Conservation (phyloP, 2,329 filamentous ascomycete species). For the Fusarium tricinctum region DNA sequence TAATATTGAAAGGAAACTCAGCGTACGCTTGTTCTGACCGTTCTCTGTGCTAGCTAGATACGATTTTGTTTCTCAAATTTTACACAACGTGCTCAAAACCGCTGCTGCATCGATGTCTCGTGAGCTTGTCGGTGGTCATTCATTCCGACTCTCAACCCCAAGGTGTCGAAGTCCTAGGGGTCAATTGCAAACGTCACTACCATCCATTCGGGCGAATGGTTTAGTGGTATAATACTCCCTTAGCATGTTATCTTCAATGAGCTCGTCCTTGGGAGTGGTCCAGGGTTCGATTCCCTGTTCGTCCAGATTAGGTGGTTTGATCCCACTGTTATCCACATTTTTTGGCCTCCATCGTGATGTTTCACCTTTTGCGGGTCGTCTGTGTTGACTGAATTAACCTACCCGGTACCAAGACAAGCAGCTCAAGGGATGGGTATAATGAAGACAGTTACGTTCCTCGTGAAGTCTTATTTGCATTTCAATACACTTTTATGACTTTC, state of each 20-base stretch:
- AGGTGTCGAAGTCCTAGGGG: fast-evolving
- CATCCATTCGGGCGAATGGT: conserved; percentile 39
- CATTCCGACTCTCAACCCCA: no score
- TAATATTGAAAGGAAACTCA: no score
- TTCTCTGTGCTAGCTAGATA: no score
- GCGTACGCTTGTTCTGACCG: no score
- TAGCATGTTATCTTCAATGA: conserved; percentile 19
- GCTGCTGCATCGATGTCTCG: not conserved
- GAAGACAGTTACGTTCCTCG: fast-evolving
- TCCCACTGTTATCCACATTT: conserved; percentile 31
- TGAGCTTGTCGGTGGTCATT: not conserved
- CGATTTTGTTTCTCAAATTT: no score
- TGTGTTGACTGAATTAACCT: not conserved
- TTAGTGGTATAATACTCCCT: conserved; percentile 46
- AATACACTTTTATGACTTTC: no score
- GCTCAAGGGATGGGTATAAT: fast-evolving
- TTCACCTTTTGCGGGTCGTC: not conserved
- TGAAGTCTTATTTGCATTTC: no score
- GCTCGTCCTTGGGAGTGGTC: conserved; percentile 34
- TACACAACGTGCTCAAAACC: no score
- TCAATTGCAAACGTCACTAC: fast-evolving
- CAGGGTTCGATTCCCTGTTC: conserved; percentile 45
- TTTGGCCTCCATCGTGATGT: not conserved
- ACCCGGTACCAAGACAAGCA: not conserved
- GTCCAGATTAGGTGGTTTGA: conserved; percentile 32